Base-by-base conservation (phyloP, 2,329 filamentous ascomycete genomes). In the Cladorrhinum sp. region DNA sequence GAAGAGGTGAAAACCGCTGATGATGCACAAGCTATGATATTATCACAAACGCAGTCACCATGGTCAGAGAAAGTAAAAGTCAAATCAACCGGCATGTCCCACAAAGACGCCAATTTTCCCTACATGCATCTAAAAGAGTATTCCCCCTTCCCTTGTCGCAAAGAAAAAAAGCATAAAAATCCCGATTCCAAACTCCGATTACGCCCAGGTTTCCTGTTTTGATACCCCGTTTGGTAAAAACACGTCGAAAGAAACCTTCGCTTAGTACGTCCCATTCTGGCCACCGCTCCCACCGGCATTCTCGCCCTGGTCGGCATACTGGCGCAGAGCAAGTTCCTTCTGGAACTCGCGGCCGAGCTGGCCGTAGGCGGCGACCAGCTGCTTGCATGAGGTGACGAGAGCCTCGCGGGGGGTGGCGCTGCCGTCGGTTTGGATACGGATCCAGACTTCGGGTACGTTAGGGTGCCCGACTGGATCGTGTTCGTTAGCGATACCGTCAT, bases 381-480 rank as follows among this genome's bases (percentile, higher is more conserved):
- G 88, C 74, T 90, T 86, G 78, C 91, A 96, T 48, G 89, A 88
- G 56, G 87, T 84, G 59, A 95, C 81, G 46, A 99, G 82, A 1
- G 93, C 92, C 68, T 96, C 91, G 68, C 93, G 93, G n/a, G 95
- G 92, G 1, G 89, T 90, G 65, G 96, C 83, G 23, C 84, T 84
- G 62, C 95, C 95, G 73, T 98, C 92, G 3, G 95, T 99, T 77
- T 96, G 92, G 62, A 99, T 85, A 60, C 95, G 91, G 62, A 99
- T 80, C 64, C 84, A 77, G 48, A 86, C 75, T 69, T 86, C 82
- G 8, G 84, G 80, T 12, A 86, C 83, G 66, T 86, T 86, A 64
- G 84, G 84, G 61, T 86, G 84, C 55, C 77, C 78, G 59, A 86
- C 84, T 80, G 59, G 74, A 59, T 28, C 42, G 18, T 20, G 3